Percentiles rank a stretch among this genome's conserved stretches.
These are phyloP conservation scores for Nannochloropsis salina DNA, from an alignment of 108 stramenopile genomes.

Conservation along the genomic window DNA sequence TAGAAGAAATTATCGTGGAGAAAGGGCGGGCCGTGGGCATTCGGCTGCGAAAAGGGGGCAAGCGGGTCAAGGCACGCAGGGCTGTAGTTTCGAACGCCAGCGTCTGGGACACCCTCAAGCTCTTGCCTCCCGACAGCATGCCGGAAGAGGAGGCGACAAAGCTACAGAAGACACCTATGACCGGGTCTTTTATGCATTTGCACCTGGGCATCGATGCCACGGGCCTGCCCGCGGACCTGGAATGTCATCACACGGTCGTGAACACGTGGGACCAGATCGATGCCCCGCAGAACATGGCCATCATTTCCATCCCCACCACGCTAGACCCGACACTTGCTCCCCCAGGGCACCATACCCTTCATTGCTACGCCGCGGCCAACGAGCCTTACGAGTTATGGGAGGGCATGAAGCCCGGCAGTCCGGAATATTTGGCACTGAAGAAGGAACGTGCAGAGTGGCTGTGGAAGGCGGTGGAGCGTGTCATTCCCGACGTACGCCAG, in stretches of 20 bases:
- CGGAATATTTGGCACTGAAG: slow-evolving; percentile 67
- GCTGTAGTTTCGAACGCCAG: slow-evolving; percentile 84
- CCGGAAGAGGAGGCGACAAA: neutral
- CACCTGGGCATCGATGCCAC: slow-evolving; percentile 80
- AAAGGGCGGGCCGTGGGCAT: slow-evolving; percentile 67
- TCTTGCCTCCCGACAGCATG: slow-evolving; percentile 53
- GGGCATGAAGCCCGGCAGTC: slow-evolving; percentile 63
- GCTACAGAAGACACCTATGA: slow-evolving; percentile 18
- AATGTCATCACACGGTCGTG: slow-evolving; percentile 88
- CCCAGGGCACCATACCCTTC: slow-evolving; percentile 73
- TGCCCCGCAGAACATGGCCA: slow-evolving; percentile 71
- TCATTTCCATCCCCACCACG: slow-evolving; percentile 62
- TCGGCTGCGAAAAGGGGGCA: slow-evolving; percentile 51
- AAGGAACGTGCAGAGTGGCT: slow-evolving; percentile 66
- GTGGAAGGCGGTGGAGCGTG: slow-evolving; percentile 75
- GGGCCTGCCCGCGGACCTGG: slow-evolving; percentile 68
- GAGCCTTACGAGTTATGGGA: slow-evolving; percentile 81
- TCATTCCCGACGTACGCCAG: slow-evolving; percentile 74
- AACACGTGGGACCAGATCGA: slow-evolving; percentile 82
- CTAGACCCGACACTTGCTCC: slow-evolving; percentile 77
- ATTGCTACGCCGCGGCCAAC: slow-evolving; percentile 83
- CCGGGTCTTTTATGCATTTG: slow-evolving; percentile 77
- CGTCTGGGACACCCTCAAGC: slow-evolving; percentile 66
- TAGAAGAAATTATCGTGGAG: slow-evolving; percentile 64
- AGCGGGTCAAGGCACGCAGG: slow-evolving; percentile 62